Base-by-base conservation (phyloP, 1,139 yeast species). In the Blastobotrys raffinosifermentans region DNA sequence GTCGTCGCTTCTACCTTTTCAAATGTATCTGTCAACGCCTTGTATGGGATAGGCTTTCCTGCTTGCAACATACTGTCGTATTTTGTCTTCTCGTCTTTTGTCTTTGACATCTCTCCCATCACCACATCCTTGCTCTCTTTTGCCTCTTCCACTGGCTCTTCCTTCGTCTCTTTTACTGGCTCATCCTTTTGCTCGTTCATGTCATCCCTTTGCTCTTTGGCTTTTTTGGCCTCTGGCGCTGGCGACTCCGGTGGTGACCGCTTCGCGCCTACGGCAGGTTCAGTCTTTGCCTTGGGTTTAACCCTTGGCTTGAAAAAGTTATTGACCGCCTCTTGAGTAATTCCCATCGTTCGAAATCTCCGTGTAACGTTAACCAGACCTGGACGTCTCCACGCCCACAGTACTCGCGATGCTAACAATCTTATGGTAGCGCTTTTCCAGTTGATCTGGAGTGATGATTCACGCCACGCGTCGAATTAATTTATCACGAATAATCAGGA, bases 1-100 rank as follows among this genome's bases (percentile, higher is more conserved):
- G 96, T 70, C 27, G 87, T 94, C 1, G 69, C 60, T 53, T 87
- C 97, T 37, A 91, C 72, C 39, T 72, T 67, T 43, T 83, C 87
- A 61, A 89, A 87, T 2, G 83, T 73, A 2, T 73, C 71, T 19
- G 84, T 73, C 29, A 91, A 61, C 14, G 73, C 72, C 2, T 80
- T 64, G 55, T 86, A 89, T 4, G 79, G 75, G 15, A 82, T 69
- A 4, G 53, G 45, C 38, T 81, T 91, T 40, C 83, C 94, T 27
- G 77, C 79, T 50, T 16, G 25, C 21, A 19, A 11, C 20, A 14
- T 20, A 13, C 16, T 26, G 9, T 23, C 26, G 22, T 13, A 16
- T n/a, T 26, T 26, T n/a, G 26, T 18, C 26, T 9, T 34, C 6
- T 18, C 29, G 18, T 26, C 11, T 19, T 10, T 21, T 7, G 15